phyloP scores from a whole-genome alignment of 805 yeast species.

The Saccharomycopsis javanensis region DNA sequence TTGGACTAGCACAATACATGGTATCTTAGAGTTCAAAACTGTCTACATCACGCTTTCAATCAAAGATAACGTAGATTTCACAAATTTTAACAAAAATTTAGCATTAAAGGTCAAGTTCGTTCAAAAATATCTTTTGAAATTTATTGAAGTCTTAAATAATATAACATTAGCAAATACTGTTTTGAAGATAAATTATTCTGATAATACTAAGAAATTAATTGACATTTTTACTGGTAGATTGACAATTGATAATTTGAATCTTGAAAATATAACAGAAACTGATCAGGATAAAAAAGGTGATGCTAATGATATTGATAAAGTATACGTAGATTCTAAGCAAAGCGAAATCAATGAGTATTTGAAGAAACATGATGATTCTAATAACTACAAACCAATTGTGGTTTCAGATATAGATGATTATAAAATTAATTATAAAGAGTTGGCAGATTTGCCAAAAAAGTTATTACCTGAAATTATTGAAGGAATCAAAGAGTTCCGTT shows the following conservation, averaged over 20 bases:
- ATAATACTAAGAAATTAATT: neutral
- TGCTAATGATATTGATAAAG: neutral
- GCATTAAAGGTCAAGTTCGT: neutral
- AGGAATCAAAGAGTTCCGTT: conserved; percentile 47
- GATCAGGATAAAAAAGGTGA: neutral
- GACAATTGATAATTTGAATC: neutral
- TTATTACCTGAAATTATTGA: conserved; percentile 42
- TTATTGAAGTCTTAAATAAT: neutral
- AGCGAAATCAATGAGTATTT: neutral
- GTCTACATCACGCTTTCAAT: neutral
- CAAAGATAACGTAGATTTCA: neutral
- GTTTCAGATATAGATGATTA: conserved; percentile 24
- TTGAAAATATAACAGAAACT: neutral
- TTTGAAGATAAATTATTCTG: neutral
- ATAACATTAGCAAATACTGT: neutral
- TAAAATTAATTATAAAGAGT: conserved; percentile 46
- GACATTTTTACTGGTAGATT: neutral
- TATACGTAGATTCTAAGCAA: neutral
- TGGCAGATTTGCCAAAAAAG: conserved; percentile 47
- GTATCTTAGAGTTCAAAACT: neutral
- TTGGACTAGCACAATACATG: neutral
- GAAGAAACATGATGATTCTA: neutral
- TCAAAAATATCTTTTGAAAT: neutral
- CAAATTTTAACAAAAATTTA: neutral
- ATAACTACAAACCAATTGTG: neutral